Conservation (phyloP, 2,329 filamentous ascomycete genomes). For the Emmonsiellopsis sp. region DNA sequence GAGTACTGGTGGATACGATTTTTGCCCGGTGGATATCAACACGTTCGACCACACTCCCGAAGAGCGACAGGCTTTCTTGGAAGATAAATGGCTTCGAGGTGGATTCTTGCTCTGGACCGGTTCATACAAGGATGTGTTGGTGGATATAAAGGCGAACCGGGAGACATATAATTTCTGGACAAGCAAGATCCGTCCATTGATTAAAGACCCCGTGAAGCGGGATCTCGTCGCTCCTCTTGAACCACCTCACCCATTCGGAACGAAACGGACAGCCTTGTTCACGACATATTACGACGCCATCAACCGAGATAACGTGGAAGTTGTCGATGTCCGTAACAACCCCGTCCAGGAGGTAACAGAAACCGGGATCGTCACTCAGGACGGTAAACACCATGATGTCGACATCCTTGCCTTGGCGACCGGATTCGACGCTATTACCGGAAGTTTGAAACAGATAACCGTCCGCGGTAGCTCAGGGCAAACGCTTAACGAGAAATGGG, state of each 20-base stretch:
- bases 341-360: conserved; percentile 26
- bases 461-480: conserved; percentile 19
- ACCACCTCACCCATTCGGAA: conserved; percentile 47
- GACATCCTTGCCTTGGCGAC: conserved; percentile 31
- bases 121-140: background rate
- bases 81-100: background rate
- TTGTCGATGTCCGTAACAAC: conserved; percentile 38
- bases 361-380: conserved; percentile 31
- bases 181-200: background rate
- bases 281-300: conserved; percentile 43
- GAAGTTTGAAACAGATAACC: conserved; percentile 25
- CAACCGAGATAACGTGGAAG: conserved; percentile 37
- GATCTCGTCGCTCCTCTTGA: conserved; percentile 46
- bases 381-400: conserved; percentile 30
- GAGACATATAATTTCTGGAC: background rate
- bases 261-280: conserved; percentile 43
- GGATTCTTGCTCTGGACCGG: background rate
- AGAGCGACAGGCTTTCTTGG: background rate
- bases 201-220: conserved; percentile 21
- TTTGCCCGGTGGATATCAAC: background rate
- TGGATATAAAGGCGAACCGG: background rate
- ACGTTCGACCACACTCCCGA: background rate
- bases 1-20: background rate
- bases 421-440: conserved; percentile 31
- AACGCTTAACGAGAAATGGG: conserved; percentile 20